These are phyloP conservation scores for Barnettozyma salicaria DNA, from an alignment of 805 yeast species.

Conservation along the genomic window DNA sequence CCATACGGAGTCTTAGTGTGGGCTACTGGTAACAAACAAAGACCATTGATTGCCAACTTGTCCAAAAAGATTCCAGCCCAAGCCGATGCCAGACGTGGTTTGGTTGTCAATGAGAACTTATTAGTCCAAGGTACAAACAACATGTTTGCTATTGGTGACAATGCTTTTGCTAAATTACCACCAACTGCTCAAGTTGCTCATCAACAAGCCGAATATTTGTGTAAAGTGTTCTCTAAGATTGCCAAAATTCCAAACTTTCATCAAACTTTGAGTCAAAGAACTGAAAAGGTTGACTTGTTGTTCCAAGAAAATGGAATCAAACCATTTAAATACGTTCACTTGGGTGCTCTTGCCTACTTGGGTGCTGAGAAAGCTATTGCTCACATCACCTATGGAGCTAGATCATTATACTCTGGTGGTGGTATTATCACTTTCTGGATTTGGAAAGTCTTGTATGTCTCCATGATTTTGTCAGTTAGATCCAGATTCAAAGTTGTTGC, in stretches of 20 bases:
- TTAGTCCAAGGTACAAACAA: conserved; percentile 72
- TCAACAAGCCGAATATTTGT: conserved; percentile 85
- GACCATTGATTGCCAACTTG: conserved; percentile 64
- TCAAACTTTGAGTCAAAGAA: conserved; percentile 32
- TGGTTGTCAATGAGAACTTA: conserved; percentile 70
- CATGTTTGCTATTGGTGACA: conserved; percentile 89
- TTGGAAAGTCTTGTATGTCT: conserved; percentile 92
- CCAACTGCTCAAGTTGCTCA: conserved; percentile 98
- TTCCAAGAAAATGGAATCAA: conserved; percentile 33
- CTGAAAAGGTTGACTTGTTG: conserved; percentile 38
- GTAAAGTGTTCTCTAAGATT: conserved; percentile 59
- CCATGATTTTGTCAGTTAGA: conserved; percentile 86
- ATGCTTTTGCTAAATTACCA: conserved; percentile 80
- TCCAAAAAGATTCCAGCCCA: conserved; percentile 67
- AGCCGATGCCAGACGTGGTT: conserved; percentile 84
- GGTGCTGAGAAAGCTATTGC: conserved; percentile 94
- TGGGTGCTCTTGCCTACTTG: conserved; percentile 91
- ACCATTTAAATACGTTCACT: conserved; percentile 77
- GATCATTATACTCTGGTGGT: conserved; percentile 74
- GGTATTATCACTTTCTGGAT: conserved; percentile 84
- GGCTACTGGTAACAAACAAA: conserved; percentile 96
- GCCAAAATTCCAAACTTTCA: conserved; percentile 55
- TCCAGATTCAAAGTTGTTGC: conserved; percentile 79
- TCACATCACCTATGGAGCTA: conserved; percentile 73
- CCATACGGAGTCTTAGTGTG: conserved; percentile 93